These are phyloP conservation scores for Neurospora tetrasperma DNA, from an alignment of 495 filamentous ascomycete genomes.

Conservation along the genomic window DNA sequence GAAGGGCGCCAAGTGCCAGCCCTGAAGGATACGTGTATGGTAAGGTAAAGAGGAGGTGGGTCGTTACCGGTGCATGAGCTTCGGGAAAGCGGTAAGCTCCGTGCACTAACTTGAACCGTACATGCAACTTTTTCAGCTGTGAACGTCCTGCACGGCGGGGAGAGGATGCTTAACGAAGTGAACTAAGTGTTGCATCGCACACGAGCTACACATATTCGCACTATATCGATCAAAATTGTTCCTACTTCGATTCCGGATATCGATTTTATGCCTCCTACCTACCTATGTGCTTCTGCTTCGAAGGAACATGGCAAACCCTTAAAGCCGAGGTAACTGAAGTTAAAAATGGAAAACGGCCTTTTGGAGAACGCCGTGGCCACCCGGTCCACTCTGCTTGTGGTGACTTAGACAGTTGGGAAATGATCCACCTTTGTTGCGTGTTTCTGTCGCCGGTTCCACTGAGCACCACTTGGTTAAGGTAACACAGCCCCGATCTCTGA, in stretches of 20 bases:
- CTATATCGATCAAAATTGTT: neutral
- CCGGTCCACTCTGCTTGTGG: neutral
- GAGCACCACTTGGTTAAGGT: neutral
- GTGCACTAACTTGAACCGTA: neutral
- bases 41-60: neutral
- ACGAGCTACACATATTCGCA: neutral
- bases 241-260: neutral
- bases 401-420: neutral
- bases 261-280: neutral
- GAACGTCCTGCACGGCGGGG: too few species aligned
- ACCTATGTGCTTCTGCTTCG: neutral
- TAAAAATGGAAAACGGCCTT: neutral
- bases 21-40: neutral
- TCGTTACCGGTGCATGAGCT: neutral
- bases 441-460: neutral
- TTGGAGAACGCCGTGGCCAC: neutral
- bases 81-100: neutral
- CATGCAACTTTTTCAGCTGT: neutral
- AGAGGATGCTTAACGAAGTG: neutral
- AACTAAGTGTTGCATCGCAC: neutral
- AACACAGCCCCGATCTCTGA: neutral
- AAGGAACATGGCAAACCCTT: neutral
- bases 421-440: neutral
- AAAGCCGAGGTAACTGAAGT: neutral
- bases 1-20: neutral